These are phyloP conservation scores for Volutella citrinella DNA, from an alignment of 2,329 filamentous ascomycete genomes.

Conservation along the genomic window DNA sequence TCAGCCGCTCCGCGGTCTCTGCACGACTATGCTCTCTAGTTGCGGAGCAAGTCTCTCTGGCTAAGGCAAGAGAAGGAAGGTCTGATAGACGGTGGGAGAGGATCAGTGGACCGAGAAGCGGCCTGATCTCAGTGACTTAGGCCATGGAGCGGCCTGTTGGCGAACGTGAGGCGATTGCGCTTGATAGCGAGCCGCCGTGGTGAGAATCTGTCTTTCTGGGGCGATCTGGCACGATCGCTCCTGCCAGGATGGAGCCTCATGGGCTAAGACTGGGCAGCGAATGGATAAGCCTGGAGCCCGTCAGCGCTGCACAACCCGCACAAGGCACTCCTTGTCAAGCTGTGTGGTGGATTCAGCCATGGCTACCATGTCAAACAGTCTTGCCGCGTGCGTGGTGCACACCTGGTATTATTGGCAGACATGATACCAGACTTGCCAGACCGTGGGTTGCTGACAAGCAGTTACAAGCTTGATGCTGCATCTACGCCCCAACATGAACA, in stretches of 20 bases:
- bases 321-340: too few species aligned
- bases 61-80: conserved; percentile 19
- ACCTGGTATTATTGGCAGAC: too few species aligned
- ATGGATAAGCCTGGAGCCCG: too few species aligned
- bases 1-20: conserved; percentile 19
- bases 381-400: too few species aligned
- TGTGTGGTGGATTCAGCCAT: too few species aligned
- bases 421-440: too few species aligned
- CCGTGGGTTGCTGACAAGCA: too few species aligned
- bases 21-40: conserved; percentile 26
- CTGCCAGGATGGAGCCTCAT: conserved; percentile 9
- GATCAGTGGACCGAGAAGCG: conserved; percentile 19
- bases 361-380: too few species aligned
- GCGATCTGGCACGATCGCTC: conserved; percentile 12
- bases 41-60: conserved; percentile 23
- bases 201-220: conserved; percentile 13
- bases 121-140: conserved; percentile 3
- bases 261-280: conserved; percentile 8
- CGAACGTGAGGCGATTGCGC: conserved; percentile 14
- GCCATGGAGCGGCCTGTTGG: conserved; percentile 12
- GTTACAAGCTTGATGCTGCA: too few species aligned
- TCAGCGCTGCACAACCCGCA: too few species aligned
- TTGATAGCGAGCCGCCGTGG: conserved; percentile 7
- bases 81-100: conserved; percentile 13
- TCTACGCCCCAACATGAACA: too few species aligned